Evolutionary conservation across 139 green algal species (phyloP).

Genomic region (Astrephomene gubernaculifera): DNA sequence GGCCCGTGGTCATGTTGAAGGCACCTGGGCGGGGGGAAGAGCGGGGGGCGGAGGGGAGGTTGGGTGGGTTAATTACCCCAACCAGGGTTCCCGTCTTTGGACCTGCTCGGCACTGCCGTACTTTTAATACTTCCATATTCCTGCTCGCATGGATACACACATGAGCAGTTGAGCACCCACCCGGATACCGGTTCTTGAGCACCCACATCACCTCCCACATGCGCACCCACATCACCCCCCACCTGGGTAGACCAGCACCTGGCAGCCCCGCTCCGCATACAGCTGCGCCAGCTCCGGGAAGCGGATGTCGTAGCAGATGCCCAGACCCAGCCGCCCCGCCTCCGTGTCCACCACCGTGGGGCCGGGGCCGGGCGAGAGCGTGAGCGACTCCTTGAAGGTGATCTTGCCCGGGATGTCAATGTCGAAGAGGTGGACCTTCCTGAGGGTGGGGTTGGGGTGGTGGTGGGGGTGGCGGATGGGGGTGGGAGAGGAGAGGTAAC

Average conservation of each 20-base stretch:
- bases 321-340: conserved; percentile 88
- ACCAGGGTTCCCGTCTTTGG: no score
- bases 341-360: conserved; percentile 89
- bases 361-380: conserved; percentile 79
- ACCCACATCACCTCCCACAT: not conserved
- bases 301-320: conserved; percentile 98
- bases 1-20: conserved; percentile 94
- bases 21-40: conserved; percentile 64
- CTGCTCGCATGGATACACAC: no score
- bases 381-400: conserved; percentile 96
- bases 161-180: not conserved
- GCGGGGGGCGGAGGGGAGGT: not conserved
- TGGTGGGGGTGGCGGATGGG: no score
- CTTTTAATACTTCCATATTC: no score
- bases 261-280: conserved; percentile 80
- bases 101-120: no score
- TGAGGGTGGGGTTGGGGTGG: no score
- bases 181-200: not conserved
- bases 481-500: no score
- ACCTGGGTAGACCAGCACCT: conserved; percentile 94
- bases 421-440: conserved; percentile 97
- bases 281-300: conserved; percentile 96
- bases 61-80: not conserved
- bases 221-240: not conserved
- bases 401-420: conserved; percentile 99